Evolutionary conservation across 192 early-diverging fungal genomes (phyloP).

Genomic region (Backusella liffmaniae): DNA sequence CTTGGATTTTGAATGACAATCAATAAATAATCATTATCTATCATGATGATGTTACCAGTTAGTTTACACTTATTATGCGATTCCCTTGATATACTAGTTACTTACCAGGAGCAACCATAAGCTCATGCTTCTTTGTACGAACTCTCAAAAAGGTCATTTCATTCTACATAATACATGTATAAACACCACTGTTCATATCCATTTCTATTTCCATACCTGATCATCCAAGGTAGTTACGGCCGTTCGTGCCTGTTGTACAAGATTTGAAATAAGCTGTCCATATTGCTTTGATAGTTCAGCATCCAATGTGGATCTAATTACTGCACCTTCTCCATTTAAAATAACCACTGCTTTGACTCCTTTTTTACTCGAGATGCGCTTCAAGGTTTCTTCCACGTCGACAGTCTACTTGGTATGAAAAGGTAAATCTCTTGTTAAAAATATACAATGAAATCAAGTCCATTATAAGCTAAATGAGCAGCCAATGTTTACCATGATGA

Average conservation of each 20-base stretch:
- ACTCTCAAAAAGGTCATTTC: slow-evolving; percentile 93
- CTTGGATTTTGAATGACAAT: slow-evolving; percentile 79
- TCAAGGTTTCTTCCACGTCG: slow-evolving; percentile 87
- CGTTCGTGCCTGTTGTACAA: slow-evolving; percentile 73
- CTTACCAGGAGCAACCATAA: slow-evolving; percentile 92
- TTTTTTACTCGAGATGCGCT: slow-evolving; percentile 82
- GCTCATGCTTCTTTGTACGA: slow-evolving; percentile 92
- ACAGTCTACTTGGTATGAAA: slow-evolving; percentile 7
- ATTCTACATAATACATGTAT: slow-evolving; percentile 54
- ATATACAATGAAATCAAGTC: background rate
- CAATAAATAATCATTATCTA: slow-evolving; percentile 83
- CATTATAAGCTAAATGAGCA: background rate
- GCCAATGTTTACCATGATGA: slow-evolving; percentile 6
- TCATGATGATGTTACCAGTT: background rate
- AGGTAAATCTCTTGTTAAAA: background rate
- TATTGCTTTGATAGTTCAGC: slow-evolving; percentile 78
- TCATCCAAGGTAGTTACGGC: slow-evolving; percentile 82
- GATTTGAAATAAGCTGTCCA: slow-evolving; percentile 77
- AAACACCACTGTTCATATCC: background rate
- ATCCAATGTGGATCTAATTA: slow-evolving; percentile 88
- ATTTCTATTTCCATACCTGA: slow-evolving; percentile 51
- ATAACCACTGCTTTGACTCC: slow-evolving; percentile 92
- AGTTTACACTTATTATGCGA: background rate
- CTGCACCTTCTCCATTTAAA: slow-evolving; percentile 87
- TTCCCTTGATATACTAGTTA: background rate